Percentiles rank a stretch among this genome's conserved stretches.
Conservation (phyloP, 2,329 filamentous ascomycete species). For the Gaeumannomyces tritici region DNA sequence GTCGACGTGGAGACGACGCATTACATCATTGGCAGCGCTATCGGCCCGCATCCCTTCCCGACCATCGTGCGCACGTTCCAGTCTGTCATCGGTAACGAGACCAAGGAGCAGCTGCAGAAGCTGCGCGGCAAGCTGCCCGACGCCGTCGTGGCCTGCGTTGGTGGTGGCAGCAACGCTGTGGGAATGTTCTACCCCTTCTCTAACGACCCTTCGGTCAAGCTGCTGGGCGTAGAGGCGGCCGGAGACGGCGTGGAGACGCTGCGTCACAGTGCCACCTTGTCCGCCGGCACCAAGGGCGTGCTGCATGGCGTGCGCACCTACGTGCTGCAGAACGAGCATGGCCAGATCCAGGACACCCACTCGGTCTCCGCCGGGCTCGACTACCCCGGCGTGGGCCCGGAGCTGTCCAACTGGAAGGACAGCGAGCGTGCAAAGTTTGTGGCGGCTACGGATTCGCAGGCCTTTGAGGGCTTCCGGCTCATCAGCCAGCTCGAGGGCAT, state of each 20-base stretch:
- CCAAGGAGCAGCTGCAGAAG: constrained; percentile 80
- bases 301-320: constrained; percentile 95
- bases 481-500: constrained; percentile 88
- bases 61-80: constrained; percentile 97
- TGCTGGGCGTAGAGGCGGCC: constrained; percentile 89
- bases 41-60: constrained; percentile 95
- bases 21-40: constrained; percentile 96
- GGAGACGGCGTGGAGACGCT: constrained; percentile 83
- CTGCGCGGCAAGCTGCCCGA: constrained; percentile 85
- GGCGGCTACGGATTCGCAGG: constrained; percentile 83
- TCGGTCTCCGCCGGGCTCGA: constrained; percentile 94
- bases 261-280: constrained; percentile 80
- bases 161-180: constrained; percentile 86
- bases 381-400: constrained; percentile 93
- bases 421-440: constrained; percentile 77
- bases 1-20: constrained; percentile 87
- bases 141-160: constrained; percentile 92
- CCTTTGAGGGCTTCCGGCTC: constrained; percentile 76
- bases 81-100: constrained; percentile 90
- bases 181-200: constrained; percentile 99
- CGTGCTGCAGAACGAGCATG: constrained; percentile 83
- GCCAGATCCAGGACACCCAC: constrained; percentile 91
- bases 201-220: constrained; percentile 73
- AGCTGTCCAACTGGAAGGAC: constrained; percentile 90
- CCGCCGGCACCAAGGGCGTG: constrained; percentile 81